A percentile compares a stretch with the other conserved stretches of the same genome.
phyloP scores from a whole-genome alignment of 139 green algal species.

The Closterium sp. region DNA sequence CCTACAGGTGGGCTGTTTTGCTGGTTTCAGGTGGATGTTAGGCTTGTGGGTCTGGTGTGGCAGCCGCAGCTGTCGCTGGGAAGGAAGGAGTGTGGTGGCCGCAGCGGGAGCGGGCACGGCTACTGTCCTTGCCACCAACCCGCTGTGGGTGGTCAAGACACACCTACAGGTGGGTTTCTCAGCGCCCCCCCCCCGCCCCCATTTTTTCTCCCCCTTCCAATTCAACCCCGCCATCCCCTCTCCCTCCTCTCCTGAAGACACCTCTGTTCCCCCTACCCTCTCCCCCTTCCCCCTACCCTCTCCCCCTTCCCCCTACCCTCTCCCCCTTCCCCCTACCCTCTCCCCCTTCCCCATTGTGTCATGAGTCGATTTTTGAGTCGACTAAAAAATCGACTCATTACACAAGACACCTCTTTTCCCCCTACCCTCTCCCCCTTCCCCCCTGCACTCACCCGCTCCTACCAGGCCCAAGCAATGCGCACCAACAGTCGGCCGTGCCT shows the following conservation, averaged over 20 bases:
- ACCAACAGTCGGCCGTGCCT: not conserved
- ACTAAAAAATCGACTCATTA: too few species aligned
- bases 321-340: not conserved
- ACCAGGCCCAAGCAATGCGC: not conserved
- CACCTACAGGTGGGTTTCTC: conserved; percentile 75
- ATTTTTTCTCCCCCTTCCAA: too few species aligned
- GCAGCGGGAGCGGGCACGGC: conserved; percentile 80
- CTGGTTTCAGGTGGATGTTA: too few species aligned
- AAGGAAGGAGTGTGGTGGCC: conserved; percentile 48
- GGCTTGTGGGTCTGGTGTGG: too few species aligned
- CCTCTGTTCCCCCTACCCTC: too few species aligned
- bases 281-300: not conserved
- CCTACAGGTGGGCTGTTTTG: conserved; percentile 70
- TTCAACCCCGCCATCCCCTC: not conserved
- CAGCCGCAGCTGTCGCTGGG: not conserved
- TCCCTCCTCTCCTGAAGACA: not conserved
- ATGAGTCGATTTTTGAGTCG: too few species aligned
- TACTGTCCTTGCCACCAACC: conserved; percentile 85
- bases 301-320: conserved; percentile 3
- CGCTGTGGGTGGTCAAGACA: conserved; percentile 96
- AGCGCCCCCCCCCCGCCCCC: conserved; percentile 84
- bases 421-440: not conserved
- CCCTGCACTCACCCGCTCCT: not conserved
- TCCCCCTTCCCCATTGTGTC: conserved; percentile 14
- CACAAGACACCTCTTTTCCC: not conserved